phyloP scores from a whole-genome alignment of 306 rosid genomes.

The Medicago lupulina region DNA sequence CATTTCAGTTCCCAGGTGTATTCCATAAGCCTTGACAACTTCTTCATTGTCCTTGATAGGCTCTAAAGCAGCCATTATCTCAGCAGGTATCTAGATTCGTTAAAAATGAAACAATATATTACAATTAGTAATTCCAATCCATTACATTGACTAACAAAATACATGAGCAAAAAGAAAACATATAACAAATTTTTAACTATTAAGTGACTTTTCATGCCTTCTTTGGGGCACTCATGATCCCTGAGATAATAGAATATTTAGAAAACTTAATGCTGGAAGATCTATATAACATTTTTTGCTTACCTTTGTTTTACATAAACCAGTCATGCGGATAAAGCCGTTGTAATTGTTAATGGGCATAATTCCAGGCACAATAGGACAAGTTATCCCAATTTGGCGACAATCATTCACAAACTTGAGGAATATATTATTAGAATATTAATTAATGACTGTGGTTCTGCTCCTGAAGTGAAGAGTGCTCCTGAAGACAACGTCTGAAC shows the following conservation, averaged over 20 bases:
- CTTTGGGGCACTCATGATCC: slow-evolving; percentile 4
- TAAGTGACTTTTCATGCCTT: neutral
- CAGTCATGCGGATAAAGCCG: slow-evolving; percentile 95
- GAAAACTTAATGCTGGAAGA: slow-evolving; percentile 21
- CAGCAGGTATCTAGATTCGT: slow-evolving; percentile 76
- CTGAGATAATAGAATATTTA: slow-evolving; percentile 17
- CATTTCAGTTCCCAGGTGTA: slow-evolving; percentile 95
- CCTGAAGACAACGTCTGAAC: no score
- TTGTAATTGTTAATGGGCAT: slow-evolving; percentile 98
- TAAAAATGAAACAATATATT: slow-evolving; percentile 36
- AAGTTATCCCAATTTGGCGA: slow-evolving; percentile 93
- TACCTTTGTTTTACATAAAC: slow-evolving; percentile 98
- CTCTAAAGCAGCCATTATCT: slow-evolving; percentile 82
- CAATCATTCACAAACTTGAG: slow-evolving; percentile 96
- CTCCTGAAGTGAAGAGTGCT: no score
- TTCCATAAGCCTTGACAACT: slow-evolving; percentile 90
- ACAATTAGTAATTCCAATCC: neutral
- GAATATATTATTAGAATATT: no score
- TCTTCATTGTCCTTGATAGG: slow-evolving; percentile 97
- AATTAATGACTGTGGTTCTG: no score
- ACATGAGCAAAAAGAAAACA: slow-evolving; percentile 18
- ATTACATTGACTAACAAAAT: slow-evolving; percentile 23
- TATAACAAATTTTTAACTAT: neutral
- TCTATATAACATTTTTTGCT: slow-evolving; percentile 11
- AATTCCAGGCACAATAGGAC: slow-evolving; percentile 97